Conservation (phyloP, 176 grass and related monocot genomes). For the Triticum urartu region DNA sequence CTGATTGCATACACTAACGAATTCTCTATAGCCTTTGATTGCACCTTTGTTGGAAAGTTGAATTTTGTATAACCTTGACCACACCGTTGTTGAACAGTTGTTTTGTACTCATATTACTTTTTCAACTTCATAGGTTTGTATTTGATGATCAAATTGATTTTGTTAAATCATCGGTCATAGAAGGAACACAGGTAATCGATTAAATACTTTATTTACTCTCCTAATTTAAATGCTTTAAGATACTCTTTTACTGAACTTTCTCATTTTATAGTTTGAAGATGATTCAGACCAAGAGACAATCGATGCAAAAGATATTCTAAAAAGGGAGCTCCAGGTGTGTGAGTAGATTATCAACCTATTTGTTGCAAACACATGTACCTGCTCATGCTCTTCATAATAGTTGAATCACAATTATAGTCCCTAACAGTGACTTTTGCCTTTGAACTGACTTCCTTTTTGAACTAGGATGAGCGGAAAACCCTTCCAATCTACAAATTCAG, state of each 20-base stretch:
- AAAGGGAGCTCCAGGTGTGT: conserved; percentile 70
- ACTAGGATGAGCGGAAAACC: conserved; percentile 85
- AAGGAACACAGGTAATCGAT: conserved; percentile 60
- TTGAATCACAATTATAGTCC: not conserved
- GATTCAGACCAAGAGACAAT: conserved; percentile 45
- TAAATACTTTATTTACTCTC: conserved; percentile 13
- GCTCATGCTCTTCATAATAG: not conserved
- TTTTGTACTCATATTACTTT: conserved; percentile 6
- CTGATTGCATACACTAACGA: not conserved
- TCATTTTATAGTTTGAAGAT: conserved; percentile 53
- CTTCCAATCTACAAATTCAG: conserved; percentile 89
- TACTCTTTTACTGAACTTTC: conserved; percentile 27
- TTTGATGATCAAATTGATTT: conserved; percentile 93
- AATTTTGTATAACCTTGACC: not conserved
- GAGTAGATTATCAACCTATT: conserved; percentile 7
- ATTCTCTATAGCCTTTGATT: not conserved
- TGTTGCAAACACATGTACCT: conserved; percentile 7
- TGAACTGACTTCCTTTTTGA: conserved; percentile 14
- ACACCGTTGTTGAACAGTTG: not conserved
- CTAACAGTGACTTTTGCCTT: not conserved
- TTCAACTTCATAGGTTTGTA: conserved; percentile 57
- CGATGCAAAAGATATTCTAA: conserved; percentile 69
- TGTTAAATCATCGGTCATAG: conserved; percentile 83
- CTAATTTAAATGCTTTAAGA: not conserved
- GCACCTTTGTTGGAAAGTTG: not conserved